Percentiles rank a stretch among this genome's conserved stretches.
Evolutionary conservation across 495 filamentous ascomycete species (phyloP).

Genomic region (Aspergillus leporis): DNA sequence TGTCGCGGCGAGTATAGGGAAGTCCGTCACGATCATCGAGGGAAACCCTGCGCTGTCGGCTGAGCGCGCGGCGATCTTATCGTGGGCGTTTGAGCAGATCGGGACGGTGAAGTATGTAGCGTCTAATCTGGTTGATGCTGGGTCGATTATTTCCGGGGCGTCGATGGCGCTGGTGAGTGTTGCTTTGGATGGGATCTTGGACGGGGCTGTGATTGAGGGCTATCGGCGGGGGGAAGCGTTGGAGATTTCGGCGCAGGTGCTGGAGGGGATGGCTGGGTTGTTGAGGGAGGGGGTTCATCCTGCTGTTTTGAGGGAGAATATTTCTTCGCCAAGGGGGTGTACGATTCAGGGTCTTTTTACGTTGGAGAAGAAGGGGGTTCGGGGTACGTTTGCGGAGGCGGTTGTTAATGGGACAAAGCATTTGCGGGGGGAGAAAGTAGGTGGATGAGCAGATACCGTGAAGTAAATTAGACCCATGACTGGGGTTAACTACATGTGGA

Average conservation of each 20-base stretch:
- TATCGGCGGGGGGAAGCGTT: slow-evolving; percentile 35
- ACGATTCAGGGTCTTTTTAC: slow-evolving; percentile 36
- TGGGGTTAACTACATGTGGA: neutral
- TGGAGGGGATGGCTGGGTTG: slow-evolving; percentile 35
- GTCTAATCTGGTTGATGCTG: slow-evolving; percentile 29
- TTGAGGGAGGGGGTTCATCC: slow-evolving; percentile 36
- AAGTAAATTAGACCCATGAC: neutral
- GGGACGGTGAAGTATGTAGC: slow-evolving; percentile 34
- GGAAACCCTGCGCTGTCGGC: slow-evolving; percentile 12
- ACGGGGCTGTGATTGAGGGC: slow-evolving; percentile 42
- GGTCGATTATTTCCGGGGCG: slow-evolving; percentile 34
- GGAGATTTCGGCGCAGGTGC: slow-evolving; percentile 32
- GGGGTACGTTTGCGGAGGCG: slow-evolving; percentile 24
- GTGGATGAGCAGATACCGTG: neutral
- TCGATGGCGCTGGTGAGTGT: slow-evolving; percentile 35
- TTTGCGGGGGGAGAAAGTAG: slow-evolving; percentile 12
- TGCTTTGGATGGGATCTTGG: slow-evolving; percentile 38
- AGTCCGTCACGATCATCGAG: slow-evolving; percentile 40
- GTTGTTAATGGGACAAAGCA: slow-evolving; percentile 21
- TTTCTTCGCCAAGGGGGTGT: slow-evolving; percentile 39
- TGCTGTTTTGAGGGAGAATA: slow-evolving; percentile 34
- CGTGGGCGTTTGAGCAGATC: slow-evolving; percentile 29
- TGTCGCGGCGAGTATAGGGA: slow-evolving; percentile 33
- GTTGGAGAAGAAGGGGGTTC: slow-evolving; percentile 34
- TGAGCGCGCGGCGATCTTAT: slow-evolving; percentile 18